Evolutionary conservation across 331 rosid genomes (phyloP), one percentile per base, ranked within the genome.

Genomic region (Rosa hybrid): DNA sequence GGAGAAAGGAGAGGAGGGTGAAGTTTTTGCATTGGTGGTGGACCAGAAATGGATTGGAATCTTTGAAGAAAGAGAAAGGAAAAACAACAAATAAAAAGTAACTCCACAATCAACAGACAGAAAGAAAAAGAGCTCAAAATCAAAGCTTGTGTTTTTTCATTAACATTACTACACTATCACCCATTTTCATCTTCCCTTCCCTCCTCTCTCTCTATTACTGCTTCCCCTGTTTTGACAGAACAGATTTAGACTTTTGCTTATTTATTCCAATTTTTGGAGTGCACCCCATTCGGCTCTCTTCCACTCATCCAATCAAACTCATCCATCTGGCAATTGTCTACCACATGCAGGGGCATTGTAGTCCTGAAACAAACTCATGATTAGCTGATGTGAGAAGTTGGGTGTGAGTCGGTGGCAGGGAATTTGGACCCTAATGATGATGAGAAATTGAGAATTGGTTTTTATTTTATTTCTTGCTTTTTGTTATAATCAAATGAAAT

Each of bases 11-110:
- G 84, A 68, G 39, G 83, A 80, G 74, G 83, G 72, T 62, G 59
- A 50, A 41, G 74, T 79, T 64, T 63, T 60, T 25, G 89, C 48
- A 78, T 76, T 71, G 90, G 91, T 82, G 96, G 96, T 89, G 91
- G 89, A 87, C 97, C 87, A 83, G 79, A 68, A 89, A 83, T 83
- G 78, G 87, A 92, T 75, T 78, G 90, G 98, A 94, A 94, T 94
- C 97, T 91, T 92, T 92, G 86, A 89, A 86, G 84, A 80, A 87
- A 59, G 51, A 68, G 73, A 82, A 71, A 79, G 78, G 53, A 78
- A 45, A 60, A 77, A 72, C 54, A 75, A 76, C 21, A 62, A 49
- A 60, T 50, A 71, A 75, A 71, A 80, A 75, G 62, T 3, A 80
- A 67, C 68, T 42, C 48, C 60, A 25, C 80, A 63, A 76, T 76